A percentile compares a stretch with the other conserved stretches of the same genome.
Conservation (phyloP, 345 rosid species). For the Cochlearia excelsa region DNA sequence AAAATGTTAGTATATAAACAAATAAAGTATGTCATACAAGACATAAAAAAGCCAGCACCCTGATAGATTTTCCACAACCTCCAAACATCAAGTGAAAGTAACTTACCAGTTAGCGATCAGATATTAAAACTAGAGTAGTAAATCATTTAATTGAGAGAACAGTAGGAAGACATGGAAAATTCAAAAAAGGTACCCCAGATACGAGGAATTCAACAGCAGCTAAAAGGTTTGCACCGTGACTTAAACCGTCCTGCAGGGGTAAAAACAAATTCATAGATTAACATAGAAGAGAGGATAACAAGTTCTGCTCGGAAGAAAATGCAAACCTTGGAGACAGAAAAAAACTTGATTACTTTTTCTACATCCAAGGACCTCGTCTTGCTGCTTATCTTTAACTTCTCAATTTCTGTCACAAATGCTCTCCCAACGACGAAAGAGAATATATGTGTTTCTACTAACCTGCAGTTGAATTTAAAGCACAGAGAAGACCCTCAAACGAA, state of each 20-base stretch:
- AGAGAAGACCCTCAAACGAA: slow-evolving; percentile 15
- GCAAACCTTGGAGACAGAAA: slow-evolving; percentile 78
- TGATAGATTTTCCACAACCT: slow-evolving; percentile 13
- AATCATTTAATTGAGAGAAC: slow-evolving; percentile 13
- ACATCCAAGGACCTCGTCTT: slow-evolving; percentile 83
- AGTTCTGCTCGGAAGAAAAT: slow-evolving; percentile 17
- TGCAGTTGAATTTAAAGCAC: slow-evolving; percentile 39
- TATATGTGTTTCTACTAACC: slow-evolving; percentile 99
- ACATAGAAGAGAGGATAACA: slow-evolving; percentile 14
- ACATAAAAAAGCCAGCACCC: slow-evolving; percentile 16
- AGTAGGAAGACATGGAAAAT: slow-evolving; percentile 19
- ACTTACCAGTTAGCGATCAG: slow-evolving; percentile 20
- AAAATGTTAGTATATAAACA: slow-evolving; percentile 17
- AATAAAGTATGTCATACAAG: slow-evolving; percentile 1
- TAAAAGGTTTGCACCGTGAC: slow-evolving; percentile 90
- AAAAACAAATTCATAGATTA: slow-evolving; percentile 22
- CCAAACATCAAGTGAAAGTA: slow-evolving; percentile 5
- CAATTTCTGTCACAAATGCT: slow-evolving; percentile 98
- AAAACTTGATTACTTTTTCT: slow-evolving; percentile 58
- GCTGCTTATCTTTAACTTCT: slow-evolving; percentile 92
- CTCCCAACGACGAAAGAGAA: slow-evolving; percentile 99
- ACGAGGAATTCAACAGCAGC: slow-evolving; percentile 87
- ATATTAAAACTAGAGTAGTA: background rate
- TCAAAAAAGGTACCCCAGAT: slow-evolving; percentile 69
- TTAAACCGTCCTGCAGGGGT: slow-evolving; percentile 69